phyloP scores from a whole-genome alignment of 352 stramenopile species.

The Phytophthora ohioensis region DNA sequence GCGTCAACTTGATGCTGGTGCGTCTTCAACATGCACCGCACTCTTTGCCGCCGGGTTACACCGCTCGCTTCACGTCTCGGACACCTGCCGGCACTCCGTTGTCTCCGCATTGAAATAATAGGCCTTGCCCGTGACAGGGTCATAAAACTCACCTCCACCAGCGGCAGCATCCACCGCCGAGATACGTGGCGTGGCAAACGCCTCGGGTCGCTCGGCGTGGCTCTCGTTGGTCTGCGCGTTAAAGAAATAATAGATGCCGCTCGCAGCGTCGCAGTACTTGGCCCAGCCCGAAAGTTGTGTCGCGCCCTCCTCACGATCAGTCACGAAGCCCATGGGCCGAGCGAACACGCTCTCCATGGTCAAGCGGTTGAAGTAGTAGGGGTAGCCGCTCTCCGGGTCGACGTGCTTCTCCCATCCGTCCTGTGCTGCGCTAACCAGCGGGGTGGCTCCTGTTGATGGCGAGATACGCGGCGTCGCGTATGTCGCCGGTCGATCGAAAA shows the following conservation, averaged over 20 bases:
- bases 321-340: slow-evolving; percentile 42
- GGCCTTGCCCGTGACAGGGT: slow-evolving; percentile 47
- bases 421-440: slow-evolving; percentile 6
- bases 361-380: slow-evolving; percentile 86
- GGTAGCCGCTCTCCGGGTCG: slow-evolving; percentile 52
- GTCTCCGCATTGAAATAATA: slow-evolving; percentile 63
- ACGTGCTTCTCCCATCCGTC: slow-evolving; percentile 60
- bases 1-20: no score
- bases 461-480: slow-evolving; percentile 43
- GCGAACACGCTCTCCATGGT: slow-evolving; percentile 79
- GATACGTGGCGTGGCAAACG: slow-evolving; percentile 58
- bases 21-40: slow-evolving; percentile 20
- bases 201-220: slow-evolving; percentile 43
- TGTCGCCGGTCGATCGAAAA: slow-evolving; percentile 35
- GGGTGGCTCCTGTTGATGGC: slow-evolving; percentile 3
- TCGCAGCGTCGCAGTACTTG: slow-evolving; percentile 68
- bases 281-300: slow-evolving; percentile 34
- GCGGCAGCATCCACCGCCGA: slow-evolving; percentile 16
- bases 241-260: slow-evolving; percentile 75
- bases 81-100: slow-evolving; percentile 54
- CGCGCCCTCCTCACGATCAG: slow-evolving; percentile 19
- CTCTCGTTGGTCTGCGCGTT: slow-evolving; percentile 62
- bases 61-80: slow-evolving; percentile 9
- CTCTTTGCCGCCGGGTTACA: neutral
- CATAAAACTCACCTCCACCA: slow-evolving; percentile 45